Base-by-base conservation (phyloP, 2,329 filamentous ascomycete genomes). In the Huntiella bhutanensis region DNA sequence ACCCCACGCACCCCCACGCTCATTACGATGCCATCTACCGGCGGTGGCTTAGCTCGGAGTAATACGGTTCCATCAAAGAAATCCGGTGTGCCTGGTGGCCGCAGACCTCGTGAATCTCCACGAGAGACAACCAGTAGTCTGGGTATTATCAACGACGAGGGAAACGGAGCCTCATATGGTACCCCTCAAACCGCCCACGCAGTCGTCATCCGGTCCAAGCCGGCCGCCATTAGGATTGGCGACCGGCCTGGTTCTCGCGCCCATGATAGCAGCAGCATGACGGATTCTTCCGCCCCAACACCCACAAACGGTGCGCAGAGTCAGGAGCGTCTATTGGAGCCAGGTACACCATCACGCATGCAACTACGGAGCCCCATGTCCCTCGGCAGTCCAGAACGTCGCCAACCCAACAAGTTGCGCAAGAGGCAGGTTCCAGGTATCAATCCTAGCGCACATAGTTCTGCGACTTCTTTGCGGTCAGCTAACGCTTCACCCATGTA, bases 51-150 rank as follows among this genome's bases (percentile, higher is more conserved):
- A 13, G 66, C 62, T 36, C 68, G 74, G 49, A 95, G 88, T 63
- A 96, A 96, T 58, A 98, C 91, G 3, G 70, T 96, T 11, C 91
- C 91, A 1, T 91, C 88, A 0, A 93, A 93, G 58, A 80, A 82
- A 58, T 91, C 85, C 0, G 76, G 75, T 6, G 61, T 87, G 38
- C 67, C 74, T 36, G 71, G 77, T 1, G 71, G 73, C 4, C 72
- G 81, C n/a, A 82, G 86, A 54, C 70, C 73, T 32, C 60, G 62
- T 53, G 45, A 58, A 53, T 50, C 53, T 41, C 43, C 54, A 46
- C 48, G 52, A 12, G 49, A 51, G 15, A 44, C 48, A 6, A 16
- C 48, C 28, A 43, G 40, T 10, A 46, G 38, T 28, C 40, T 49
- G 3, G 43, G 37, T 28, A 22, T 49, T 35, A 49, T 49, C 16